Evolutionary conservation across 2,329 filamentous ascomycete genomes (phyloP), one percentile per base, ranked within the genome.

Genomic region (Aspergillus melleus): DNA sequence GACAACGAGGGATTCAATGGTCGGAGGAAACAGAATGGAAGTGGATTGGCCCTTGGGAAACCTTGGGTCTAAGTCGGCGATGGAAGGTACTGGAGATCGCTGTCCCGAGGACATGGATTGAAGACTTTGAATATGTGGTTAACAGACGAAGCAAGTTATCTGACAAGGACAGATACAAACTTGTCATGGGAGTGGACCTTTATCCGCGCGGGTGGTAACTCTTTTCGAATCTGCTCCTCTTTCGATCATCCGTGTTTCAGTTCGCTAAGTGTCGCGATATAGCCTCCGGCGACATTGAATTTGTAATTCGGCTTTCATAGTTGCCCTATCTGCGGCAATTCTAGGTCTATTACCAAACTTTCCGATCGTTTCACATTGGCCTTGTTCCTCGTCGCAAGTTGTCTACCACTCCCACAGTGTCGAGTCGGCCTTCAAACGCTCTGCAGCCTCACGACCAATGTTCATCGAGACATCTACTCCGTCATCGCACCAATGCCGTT

Each of bases 21-120:
- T 29, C 16, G 5, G 30, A 53, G 4, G 42, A 56, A 9, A 30
- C 29, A 2, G 60, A 59, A 20, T 49, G 32, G 36, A 11, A 14
- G 12, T 61, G 58, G 58, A 51, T 60, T 26, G 54, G 44, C 4
- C 58, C 58, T 8, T 60, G 58, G 59, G 55, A 61, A 24, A 30
- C 19, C 22, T 19, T 61, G 52, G 52, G 51, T 5, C 19, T 29
- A 14, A 58, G 52, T 39, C 56, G 55, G 9, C 11, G 20, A 11
- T 61, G 59, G 59, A 61, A 20, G 46, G 47, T 39, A 8, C 32
- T 61, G n/a, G 55, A 58, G 22, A 61, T 61, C 22, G 55, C 52
- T 3, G 16, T 61, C 5, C 59, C 59, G 1, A 49, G 50, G 36
- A 26, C 42, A 12, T 55, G 55, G 55, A 4, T 39, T 1, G 6